Evolutionary conservation across 768 basidiomycete genomes (phyloP), one percentile per base, ranked within the genome.

Genomic region (Pleurotus ostreatus): DNA sequence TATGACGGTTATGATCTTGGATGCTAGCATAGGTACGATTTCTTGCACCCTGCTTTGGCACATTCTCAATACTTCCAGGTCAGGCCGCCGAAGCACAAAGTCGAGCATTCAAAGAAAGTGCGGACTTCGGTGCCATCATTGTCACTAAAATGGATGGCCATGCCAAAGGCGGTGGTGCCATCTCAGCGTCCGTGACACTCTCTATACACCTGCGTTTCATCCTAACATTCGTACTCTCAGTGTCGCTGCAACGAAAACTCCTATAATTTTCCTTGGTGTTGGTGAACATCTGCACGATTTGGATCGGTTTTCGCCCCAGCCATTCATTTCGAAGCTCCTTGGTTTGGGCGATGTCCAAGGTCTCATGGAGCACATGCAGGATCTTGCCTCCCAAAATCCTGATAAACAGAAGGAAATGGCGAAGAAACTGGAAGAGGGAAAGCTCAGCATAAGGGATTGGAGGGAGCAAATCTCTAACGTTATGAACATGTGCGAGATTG

Each of bases 71-170:
- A n/a, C 48, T 49, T 49, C 5, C 59, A 88, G 94, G 96, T 66
- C 97, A 99, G 79, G 95, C 97, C 7, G 97, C 97, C 12, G 97
- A 99, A 68, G 89, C 92, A 4, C 97, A 99, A 66, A 90, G 89
- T 68, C 83, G 85, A 41, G 97, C 97, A 1, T 99, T 99, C 80
- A 99, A 99, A 72, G 96, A 98, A 60, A 93, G 89, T 58, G 92
- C 94, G 18, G 85, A 97, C 67, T 99, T 99, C 68, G 97, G 96
- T 56, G 97, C 96, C 2, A 99, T 99, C 61, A 97, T 99, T 58
- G 97, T 99, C 13, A 99, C 97, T 9, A 99, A 99, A 74, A 93
- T 99, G 86, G 97, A 99, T 63, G 97, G 97, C 3, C 97, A 99
- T 65, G 97, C 97, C 1, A 98, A 97, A 69, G 97, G 97, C 55